phyloP scores from a whole-genome alignment of 2,329 filamentous ascomycete genomes.

The Ceratocystis cubensis region DNA sequence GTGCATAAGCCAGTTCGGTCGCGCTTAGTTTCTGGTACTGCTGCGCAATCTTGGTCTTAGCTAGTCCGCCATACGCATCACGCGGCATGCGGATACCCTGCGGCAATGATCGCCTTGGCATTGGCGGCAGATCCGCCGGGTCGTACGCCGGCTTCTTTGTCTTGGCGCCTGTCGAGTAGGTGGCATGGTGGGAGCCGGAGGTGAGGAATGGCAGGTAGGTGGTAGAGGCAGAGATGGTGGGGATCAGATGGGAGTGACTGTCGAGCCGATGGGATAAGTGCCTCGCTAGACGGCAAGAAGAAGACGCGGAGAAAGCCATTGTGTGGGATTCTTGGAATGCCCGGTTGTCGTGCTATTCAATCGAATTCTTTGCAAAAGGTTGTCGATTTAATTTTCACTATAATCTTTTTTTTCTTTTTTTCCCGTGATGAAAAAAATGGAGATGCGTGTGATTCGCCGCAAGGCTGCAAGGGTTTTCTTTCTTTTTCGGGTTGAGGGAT shows the following conservation, averaged over 20 bases:
- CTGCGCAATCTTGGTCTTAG: constrained; percentile 17
- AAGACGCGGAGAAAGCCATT: constrained; percentile 7
- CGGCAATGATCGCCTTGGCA: constrained; percentile 18
- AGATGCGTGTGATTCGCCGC: constrained; percentile 4
- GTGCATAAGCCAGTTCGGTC: constrained; percentile 66
- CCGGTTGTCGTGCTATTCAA: background rate
- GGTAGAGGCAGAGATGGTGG: background rate
- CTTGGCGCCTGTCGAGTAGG: background rate
- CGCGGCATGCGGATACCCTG: constrained; percentile 18
- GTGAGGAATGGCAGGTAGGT: background rate
- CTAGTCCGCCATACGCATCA: constrained; percentile 18
- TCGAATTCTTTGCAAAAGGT: background rate
- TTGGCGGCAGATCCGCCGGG: constrained; percentile 14
- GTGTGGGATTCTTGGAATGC: background rate
- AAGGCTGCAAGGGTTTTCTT: constrained; percentile 19
- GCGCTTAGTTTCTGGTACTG: constrained; percentile 59
- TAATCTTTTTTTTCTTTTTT: background rate
- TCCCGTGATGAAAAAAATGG: background rate
- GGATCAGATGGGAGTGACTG: background rate
- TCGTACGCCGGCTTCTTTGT: background rate
- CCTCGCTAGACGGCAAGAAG: background rate
- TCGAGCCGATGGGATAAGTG: background rate
- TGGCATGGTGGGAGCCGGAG: background rate
- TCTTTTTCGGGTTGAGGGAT: constrained; percentile 6
- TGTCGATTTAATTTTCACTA: background rate